A percentile compares a stretch with the other conserved stretches of the same genome.
Evolutionary conservation across 169 alveolate species (phyloP).

Genomic region (Cryptosporidium ubiquitum): DNA sequence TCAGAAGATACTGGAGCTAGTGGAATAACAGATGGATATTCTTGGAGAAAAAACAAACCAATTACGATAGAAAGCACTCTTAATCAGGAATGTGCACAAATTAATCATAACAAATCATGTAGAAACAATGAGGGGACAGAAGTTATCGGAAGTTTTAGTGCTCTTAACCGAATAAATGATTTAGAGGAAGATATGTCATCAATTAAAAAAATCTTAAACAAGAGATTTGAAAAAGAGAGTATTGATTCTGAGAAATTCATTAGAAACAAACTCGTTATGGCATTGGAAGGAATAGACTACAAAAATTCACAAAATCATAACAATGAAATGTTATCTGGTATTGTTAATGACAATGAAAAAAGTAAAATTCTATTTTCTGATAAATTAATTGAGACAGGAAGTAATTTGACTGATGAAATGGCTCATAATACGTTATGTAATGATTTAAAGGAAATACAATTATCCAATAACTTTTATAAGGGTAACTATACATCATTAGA

Average conservation of each 20-base stretch:
- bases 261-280: conserved; percentile 26
- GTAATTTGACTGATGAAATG: background rate
- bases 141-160: background rate
- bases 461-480: background rate
- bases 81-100: background rate
- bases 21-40: background rate
- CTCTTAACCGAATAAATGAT: background rate
- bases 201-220: conserved; percentile 7
- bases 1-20: background rate
- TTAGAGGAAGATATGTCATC: conserved; percentile 27
- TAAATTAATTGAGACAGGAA: background rate
- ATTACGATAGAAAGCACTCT: background rate
- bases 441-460: background rate
- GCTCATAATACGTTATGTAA: background rate
- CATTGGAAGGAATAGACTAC: conserved; percentile 1
- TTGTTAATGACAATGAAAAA: too few species aligned
- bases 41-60: background rate
- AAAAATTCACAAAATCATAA: background rate
- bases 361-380: background rate
- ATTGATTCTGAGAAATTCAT: conserved; percentile 23
- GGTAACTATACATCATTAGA: background rate
- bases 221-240: conserved; percentile 1
- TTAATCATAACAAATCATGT: background rate
- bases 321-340: background rate
- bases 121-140: background rate